These are phyloP conservation scores for Tetrahymena thermophila DNA, from an alignment of 73 alveolate genomes.

Conservation along the genomic window DNA sequence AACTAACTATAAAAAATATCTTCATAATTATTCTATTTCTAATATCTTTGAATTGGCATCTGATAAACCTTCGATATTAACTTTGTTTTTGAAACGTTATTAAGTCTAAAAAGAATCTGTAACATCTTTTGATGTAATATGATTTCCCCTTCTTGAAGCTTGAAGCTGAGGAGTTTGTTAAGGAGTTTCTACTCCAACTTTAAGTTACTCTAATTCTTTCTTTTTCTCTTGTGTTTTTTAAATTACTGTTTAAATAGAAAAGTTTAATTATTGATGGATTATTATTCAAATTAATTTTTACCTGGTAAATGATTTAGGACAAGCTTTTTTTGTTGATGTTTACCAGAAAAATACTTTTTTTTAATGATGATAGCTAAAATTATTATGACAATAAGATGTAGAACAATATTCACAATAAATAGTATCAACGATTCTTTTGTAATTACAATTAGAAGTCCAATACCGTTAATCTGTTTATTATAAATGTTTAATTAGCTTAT, in stretches of 20 bases:
- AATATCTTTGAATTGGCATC: not conserved
- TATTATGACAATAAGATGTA: not conserved
- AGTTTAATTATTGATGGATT: not conserved
- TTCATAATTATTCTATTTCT: not conserved
- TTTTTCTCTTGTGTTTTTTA: not conserved
- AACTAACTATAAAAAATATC: too few species aligned
- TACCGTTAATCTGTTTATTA: not conserved
- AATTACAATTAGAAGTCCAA: not conserved
- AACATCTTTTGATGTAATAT: not conserved
- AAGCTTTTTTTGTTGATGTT: not conserved
- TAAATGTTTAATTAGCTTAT: not conserved
- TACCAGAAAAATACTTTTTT: not conserved
- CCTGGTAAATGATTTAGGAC: not conserved
- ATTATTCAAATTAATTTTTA: not conserved
- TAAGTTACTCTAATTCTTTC: not conserved
- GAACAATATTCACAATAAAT: not conserved
- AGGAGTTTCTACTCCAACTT: not conserved
- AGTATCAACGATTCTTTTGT: not conserved
- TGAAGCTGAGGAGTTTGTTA: not conserved
- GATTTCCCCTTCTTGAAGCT: not conserved
- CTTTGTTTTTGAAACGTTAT: too few species aligned
- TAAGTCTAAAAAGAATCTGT: not conserved
- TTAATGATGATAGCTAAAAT: not conserved
- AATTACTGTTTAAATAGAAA: not conserved
- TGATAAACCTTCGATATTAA: not conserved